A percentile compares a stretch with the other conserved stretches of the same genome.
phyloP scores from a whole-genome alignment of 2,329 filamentous ascomycete species.

The Fusarium euwallaceae region DNA sequence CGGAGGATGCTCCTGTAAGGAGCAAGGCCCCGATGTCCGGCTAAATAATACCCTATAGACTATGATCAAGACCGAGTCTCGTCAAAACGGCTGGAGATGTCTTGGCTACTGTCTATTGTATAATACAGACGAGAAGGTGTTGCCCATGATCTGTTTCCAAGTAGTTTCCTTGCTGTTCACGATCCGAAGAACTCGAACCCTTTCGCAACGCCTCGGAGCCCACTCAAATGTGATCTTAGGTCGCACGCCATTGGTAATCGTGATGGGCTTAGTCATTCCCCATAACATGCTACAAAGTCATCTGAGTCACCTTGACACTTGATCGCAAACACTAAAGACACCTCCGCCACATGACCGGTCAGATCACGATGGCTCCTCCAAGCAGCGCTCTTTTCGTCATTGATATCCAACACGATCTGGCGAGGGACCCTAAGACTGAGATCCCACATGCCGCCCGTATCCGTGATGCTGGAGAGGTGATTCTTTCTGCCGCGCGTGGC shows the following conservation, averaged over 20 bases:
- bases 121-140: constrained; percentile 12
- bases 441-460: constrained; percentile 19
- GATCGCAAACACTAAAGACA: not conserved
- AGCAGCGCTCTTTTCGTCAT: constrained; percentile 26
- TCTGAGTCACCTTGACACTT: not conserved
- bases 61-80: constrained; percentile 11
- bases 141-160: not conserved
- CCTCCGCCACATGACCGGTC: not conserved
- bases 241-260: not conserved
- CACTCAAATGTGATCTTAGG: not conserved
- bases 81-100: not conserved
- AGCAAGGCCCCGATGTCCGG: constrained; percentile 4
- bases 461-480: constrained; percentile 1
- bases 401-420: constrained; percentile 29
- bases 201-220: not conserved
- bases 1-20: constrained; percentile 83
- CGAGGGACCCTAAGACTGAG: constrained; percentile 9
- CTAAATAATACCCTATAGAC: constrained; percentile 36
- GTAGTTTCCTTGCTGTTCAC: not conserved
- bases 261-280: constrained; percentile 14
- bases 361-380: not conserved
- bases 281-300: not conserved
- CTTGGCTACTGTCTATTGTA: constrained; percentile 30
- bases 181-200: not conserved
- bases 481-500: constrained; percentile 8